A percentile compares a stretch with the other conserved stretches of the same genome.
These are phyloP conservation scores for Lasiosphaeris hirsuta DNA, from an alignment of 495 filamentous ascomycete genomes.

Conservation along the genomic window DNA sequence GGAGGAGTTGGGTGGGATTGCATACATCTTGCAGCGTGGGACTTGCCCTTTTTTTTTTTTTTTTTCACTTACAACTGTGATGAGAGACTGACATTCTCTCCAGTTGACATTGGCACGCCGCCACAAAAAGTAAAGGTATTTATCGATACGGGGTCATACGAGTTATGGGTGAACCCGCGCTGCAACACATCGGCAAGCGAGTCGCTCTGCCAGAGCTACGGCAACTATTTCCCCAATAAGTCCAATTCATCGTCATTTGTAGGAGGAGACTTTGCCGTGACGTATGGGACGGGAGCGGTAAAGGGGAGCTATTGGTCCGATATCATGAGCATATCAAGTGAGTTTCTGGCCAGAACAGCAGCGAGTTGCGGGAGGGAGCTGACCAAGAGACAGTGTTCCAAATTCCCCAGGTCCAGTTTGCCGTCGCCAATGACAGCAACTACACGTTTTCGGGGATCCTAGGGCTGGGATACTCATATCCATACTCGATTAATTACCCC, in stretches of 20 bases:
- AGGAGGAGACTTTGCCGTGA: slow-evolving; percentile 33
- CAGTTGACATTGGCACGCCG: slow-evolving; percentile 44
- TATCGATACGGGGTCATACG: slow-evolving; percentile 47
- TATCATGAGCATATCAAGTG: slow-evolving; percentile 39
- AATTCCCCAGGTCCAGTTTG: slow-evolving; percentile 29
- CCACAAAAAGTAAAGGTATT: slow-evolving; percentile 40
- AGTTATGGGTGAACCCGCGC: slow-evolving; percentile 43
- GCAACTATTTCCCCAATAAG: slow-evolving; percentile 37
- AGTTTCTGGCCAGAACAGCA: slow-evolving; percentile 2
- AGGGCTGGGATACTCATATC: slow-evolving; percentile 39
- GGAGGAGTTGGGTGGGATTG: slow-evolving; percentile 34
- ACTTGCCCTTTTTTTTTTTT: background rate
- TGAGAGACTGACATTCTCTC: background rate
- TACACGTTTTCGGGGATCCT: slow-evolving; percentile 43
- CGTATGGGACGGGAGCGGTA: slow-evolving; percentile 41
- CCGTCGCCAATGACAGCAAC: slow-evolving; percentile 38
- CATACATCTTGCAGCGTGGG: slow-evolving; percentile 40
- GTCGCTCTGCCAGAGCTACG: slow-evolving; percentile 35
- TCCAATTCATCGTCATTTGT: slow-evolving; percentile 35
- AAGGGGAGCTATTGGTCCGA: slow-evolving; percentile 40
- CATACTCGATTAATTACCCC: slow-evolving; percentile 51
- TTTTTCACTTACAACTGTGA: background rate
- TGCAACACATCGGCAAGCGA: slow-evolving; percentile 37
- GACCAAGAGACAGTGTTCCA: slow-evolving; percentile 20
- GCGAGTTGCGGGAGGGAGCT: background rate